These are phyloP conservation scores for Allomyces macrogynus DNA, from an alignment of 192 early-diverging fungal species.

Conservation along the genomic window DNA sequence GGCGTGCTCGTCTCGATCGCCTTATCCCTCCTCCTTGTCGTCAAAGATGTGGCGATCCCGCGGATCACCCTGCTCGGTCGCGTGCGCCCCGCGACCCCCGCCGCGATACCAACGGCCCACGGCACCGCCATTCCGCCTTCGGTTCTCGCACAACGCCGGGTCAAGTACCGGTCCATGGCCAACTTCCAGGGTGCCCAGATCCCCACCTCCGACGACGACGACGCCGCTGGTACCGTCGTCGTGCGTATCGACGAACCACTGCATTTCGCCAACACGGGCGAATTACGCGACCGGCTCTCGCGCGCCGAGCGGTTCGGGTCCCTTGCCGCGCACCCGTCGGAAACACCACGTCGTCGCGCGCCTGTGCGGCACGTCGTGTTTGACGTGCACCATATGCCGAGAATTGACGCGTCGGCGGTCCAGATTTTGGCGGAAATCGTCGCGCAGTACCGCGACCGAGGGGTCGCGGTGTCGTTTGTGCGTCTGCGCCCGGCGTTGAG, in stretches of 20 bases:
- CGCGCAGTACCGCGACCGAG: conserved; percentile 54
- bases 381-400: conserved; percentile 73
- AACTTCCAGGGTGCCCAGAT: too few species aligned
- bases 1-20: conserved; percentile 83
- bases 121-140: background rate
- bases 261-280: conserved; percentile 94
- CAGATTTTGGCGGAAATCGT: conserved; percentile 81
- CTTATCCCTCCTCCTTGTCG: conserved; percentile 68
- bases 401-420: conserved; percentile 79
- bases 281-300: conserved; percentile 82
- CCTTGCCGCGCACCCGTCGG: conserved; percentile 83
- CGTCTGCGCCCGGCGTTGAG: conserved; percentile 54
- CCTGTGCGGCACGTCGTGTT: conserved; percentile 65
- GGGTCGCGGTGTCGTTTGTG: conserved; percentile 80
- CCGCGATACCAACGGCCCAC: conserved; percentile 5
- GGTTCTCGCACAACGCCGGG: too few species aligned
- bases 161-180: too few species aligned
- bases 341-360: conserved; percentile 50
- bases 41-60: conserved; percentile 76
- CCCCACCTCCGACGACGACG: conserved; percentile 24
- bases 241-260: conserved; percentile 81
- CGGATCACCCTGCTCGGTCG: conserved; percentile 53
- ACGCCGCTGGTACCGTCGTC: conserved; percentile 63
- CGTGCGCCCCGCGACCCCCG: conserved; percentile 2
- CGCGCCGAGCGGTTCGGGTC: conserved; percentile 87